A percentile compares a stretch with the other conserved stretches of the same genome.
Evolutionary conservation across 495 filamentous ascomycete species (phyloP).

Genomic region (Viridothelium virens): DNA sequence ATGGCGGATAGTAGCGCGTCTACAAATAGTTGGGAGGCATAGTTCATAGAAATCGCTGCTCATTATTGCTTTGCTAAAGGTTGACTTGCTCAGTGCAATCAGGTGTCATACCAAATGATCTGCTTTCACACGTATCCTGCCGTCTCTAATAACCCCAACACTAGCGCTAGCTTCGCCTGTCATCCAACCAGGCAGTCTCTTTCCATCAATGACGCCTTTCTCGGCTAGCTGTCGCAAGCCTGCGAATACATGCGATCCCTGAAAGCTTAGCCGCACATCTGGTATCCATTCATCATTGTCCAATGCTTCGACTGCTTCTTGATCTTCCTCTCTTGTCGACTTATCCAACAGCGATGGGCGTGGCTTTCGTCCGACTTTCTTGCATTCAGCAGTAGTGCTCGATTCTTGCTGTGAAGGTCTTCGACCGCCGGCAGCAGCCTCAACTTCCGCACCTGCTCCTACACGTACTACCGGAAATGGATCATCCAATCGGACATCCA

Average conservation of each 20-base stretch:
- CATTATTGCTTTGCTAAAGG: too few species aligned
- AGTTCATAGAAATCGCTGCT: too few species aligned
- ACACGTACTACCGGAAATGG: slow-evolving; percentile 35
- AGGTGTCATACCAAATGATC: not conserved
- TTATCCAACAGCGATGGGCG: slow-evolving; percentile 17
- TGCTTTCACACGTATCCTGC: slow-evolving; percentile 39
- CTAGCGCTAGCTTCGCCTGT: slow-evolving; percentile 79
- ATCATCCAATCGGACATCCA: slow-evolving; percentile 55
- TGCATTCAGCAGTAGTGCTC: slow-evolving; percentile 32
- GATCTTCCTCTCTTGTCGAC: slow-evolving; percentile 24
- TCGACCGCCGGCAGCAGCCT: not conserved
- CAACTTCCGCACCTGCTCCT: not conserved
- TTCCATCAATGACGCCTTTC: slow-evolving; percentile 60
- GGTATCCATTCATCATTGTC: slow-evolving; percentile 41
- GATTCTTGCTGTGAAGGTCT: not conserved
- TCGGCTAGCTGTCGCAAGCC: slow-evolving; percentile 71
- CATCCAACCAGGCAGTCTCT: slow-evolving; percentile 83
- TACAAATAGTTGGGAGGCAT: too few species aligned
- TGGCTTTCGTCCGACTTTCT: slow-evolving; percentile 15
- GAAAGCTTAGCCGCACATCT: slow-evolving; percentile 56
- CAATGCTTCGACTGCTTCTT: slow-evolving; percentile 22
- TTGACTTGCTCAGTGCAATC: not conserved
- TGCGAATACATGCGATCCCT: slow-evolving; percentile 71
- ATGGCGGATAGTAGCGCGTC: too few species aligned
- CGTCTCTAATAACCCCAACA: slow-evolving; percentile 55